Evolutionary conservation across 1,284 basidiomycete genomes (phyloP), one percentile per base, ranked within the genome.

Genomic region (Rhodotorula sp.): DNA sequence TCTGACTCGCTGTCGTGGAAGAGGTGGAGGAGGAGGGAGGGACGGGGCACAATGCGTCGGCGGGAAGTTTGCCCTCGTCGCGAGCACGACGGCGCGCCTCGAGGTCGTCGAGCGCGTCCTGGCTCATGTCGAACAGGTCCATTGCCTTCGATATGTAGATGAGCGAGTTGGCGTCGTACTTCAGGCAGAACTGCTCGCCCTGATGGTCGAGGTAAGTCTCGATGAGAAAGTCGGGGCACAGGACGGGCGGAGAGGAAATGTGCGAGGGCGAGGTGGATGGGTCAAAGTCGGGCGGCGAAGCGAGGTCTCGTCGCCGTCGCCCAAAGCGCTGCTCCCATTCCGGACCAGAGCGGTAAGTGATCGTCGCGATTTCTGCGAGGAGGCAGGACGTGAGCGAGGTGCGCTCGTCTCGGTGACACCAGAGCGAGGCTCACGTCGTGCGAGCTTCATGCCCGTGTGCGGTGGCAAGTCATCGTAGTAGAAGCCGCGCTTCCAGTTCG

Each of bases 191-290:
- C 79, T 93, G 89, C 55, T 79, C 78, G 55, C 78, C 90, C 84
- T 97, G 96, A 82, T 98, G 93, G 81, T 99, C 97, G 68, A 99
- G 88, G 80, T 99, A 99, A 0, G 96, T 97, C 83, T 99, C 97
- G 78, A 99, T 99, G 63, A 97, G 85, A 82, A 98, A 99, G 81
- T 99, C 97, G 14, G 97, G 96, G 79, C 93, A 97, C 1, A 99
- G 85, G 10, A 82, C 82, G 0, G 54, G 91, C 45, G 77, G 74
- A 3, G 77, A 76, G n/a, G 75, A 64, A 27, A 72, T 64, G 56
- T 55, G 70, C 4, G 79, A 70, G 5, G 41, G 34, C 23, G 25
- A 25, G 16, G 58, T 5, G 49, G 52, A 27, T 64, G 78, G 72
- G 14, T 67, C 50, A 9, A 53, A 17, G 12, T 27, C 58, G 67